Evolutionary conservation across 2,329 filamentous ascomycete species (phyloP).

Genomic region (Talaromyces amestolkiae): DNA sequence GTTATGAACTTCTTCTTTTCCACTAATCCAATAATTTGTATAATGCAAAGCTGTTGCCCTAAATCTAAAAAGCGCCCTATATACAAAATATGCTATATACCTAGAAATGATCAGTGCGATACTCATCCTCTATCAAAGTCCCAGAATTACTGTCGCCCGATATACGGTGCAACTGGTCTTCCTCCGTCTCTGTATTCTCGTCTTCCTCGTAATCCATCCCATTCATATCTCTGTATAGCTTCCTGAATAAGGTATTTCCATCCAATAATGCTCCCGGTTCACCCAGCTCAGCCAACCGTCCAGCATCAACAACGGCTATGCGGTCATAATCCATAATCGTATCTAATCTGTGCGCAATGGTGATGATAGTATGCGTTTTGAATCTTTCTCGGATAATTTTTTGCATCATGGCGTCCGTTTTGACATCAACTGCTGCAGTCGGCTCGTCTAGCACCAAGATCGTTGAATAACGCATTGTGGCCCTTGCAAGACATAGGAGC

Average conservation of each 20-base stretch:
- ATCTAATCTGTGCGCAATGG: background rate
- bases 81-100: background rate
- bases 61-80: background rate
- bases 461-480: background rate
- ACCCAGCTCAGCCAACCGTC: background rate
- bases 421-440: background rate
- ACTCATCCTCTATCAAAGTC: background rate
- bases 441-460: background rate
- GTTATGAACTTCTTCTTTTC: background rate
- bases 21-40: background rate
- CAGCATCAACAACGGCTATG: background rate
- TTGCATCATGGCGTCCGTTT: background rate
- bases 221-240: background rate
- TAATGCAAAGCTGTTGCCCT: background rate
- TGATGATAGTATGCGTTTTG: background rate
- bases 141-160: background rate
- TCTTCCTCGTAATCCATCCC: background rate
- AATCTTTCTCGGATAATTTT: background rate
- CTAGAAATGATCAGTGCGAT: background rate
- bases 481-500: background rate
- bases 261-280: background rate
- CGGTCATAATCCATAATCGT: background rate
- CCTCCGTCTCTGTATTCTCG: background rate
- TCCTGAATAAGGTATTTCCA: background rate
- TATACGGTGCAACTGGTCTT: background rate